phyloP scores from a whole-genome alignment of 2,329 filamentous ascomycete species.

The Scedosporium minutisporum region DNA sequence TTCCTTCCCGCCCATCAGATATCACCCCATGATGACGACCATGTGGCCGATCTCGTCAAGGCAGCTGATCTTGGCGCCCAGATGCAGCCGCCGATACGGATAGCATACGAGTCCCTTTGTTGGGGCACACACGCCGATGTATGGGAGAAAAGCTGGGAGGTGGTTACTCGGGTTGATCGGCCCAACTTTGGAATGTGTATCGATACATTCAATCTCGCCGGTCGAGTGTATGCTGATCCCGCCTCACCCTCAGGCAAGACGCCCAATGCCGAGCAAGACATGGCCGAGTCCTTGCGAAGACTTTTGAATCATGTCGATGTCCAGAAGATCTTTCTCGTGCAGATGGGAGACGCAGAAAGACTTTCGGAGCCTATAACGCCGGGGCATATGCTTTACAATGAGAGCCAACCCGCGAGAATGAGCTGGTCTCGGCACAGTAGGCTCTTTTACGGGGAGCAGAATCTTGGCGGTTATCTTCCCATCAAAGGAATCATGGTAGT shows the following conservation, averaged over 20 bases:
- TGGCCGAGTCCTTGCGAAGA: conserved; percentile 43
- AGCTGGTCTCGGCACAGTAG: conserved; percentile 68
- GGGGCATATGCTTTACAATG: conserved; percentile 24
- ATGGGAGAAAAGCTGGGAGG: conserved; percentile 64
- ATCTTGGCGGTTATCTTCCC: conserved; percentile 58
- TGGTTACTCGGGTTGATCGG: conserved; percentile 55
- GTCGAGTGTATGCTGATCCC: conserved; percentile 62
- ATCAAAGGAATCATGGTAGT: conserved; percentile 49
- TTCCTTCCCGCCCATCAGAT: conserved; percentile 46
- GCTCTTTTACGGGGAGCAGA: conserved; percentile 43
- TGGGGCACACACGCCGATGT: conserved; percentile 62
- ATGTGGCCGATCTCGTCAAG: conserved; percentile 52
- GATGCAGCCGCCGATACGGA: conserved; percentile 48
- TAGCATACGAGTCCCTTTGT: conserved; percentile 64
- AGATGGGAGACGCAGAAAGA: conserved; percentile 65
- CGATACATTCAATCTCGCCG: conserved; percentile 71
- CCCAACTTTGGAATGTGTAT: conserved; percentile 68
- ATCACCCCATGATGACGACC: conserved; percentile 38
- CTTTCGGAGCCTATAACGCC: conserved; percentile 46
- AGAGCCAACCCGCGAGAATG: conserved; percentile 44
- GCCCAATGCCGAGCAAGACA: conserved; percentile 42
- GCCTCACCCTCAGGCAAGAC: conserved; percentile 39
- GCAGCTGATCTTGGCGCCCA: conserved; percentile 57
- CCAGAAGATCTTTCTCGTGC: conserved; percentile 63
- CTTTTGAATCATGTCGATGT: conserved; percentile 48